Evolutionary conservation across 192 early-diverging fungal species (phyloP).

Genomic region (Linnemannia elongata): DNA sequence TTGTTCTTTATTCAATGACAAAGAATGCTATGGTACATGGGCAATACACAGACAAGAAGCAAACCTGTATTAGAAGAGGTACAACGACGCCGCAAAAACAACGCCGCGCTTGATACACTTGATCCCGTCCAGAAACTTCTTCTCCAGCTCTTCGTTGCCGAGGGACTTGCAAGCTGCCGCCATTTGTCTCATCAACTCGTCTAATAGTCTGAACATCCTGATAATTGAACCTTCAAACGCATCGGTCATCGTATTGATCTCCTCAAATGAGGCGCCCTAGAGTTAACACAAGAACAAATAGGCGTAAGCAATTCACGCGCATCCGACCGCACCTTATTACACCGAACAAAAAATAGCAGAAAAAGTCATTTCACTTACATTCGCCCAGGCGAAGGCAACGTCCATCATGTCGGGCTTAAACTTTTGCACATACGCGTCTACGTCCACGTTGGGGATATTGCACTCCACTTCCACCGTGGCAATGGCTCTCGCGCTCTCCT

Average conservation of each 20-base stretch:
- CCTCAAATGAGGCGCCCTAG: conserved; percentile 86
- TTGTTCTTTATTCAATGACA: background rate
- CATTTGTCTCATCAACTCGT: conserved; percentile 92
- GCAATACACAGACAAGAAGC: background rate
- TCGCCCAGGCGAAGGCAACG: conserved; percentile 89
- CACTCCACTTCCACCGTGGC: conserved; percentile 86
- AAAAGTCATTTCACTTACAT: conserved; percentile 35
- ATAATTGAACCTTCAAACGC: conserved; percentile 94
- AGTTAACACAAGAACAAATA: background rate
- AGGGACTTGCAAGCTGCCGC: conserved; percentile 88
- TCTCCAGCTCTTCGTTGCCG: conserved; percentile 91
- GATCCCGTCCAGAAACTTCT: conserved; percentile 91
- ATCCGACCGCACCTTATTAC: background rate
- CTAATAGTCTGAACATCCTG: conserved; percentile 84
- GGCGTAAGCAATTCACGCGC: background rate
- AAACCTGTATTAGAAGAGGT: conserved; percentile 66
- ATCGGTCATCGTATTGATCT: conserved; percentile 92
- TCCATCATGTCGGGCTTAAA: conserved; percentile 93
- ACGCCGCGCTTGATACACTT: conserved; percentile 92
- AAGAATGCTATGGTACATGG: conserved; percentile 5
- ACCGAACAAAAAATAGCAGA: background rate
- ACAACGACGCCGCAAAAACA: conserved; percentile 92
- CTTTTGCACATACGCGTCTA: conserved; percentile 86
- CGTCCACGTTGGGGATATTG: conserved; percentile 80
- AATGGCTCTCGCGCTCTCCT: conserved; percentile 85